These are phyloP conservation scores for Phaseolus coccineus DNA, from an alignment of 331 rosid species.

Conservation along the genomic window DNA sequence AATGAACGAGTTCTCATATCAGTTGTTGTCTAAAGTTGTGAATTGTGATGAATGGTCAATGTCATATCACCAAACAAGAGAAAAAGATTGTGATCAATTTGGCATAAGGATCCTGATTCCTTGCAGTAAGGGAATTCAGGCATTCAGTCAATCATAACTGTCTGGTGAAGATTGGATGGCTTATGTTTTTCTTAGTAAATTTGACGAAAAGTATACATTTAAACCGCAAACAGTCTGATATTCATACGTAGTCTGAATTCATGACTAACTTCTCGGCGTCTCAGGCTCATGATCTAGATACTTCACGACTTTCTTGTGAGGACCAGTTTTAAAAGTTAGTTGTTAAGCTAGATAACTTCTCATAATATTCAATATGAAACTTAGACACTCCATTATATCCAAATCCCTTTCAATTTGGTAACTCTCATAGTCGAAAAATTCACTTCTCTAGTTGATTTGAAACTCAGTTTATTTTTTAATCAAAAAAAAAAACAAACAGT, in stretches of 20 bases:
- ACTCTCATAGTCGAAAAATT: neutral
- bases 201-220: neutral
- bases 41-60: neutral
- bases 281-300: no score
- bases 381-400: no score
- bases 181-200: neutral
- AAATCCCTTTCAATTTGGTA: neutral
- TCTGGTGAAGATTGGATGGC: neutral
- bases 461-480: neutral
- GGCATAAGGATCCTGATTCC: neutral
- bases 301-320: no score
- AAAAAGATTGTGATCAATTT: neutral
- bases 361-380: no score
- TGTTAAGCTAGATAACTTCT: no score
- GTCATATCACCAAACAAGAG: neutral
- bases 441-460: neutral
- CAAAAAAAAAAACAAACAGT: neutral
- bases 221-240: neutral
- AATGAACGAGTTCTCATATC: neutral
- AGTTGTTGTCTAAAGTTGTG: neutral
- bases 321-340: no score
- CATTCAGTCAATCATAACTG: neutral
- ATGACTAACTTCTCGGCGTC: neutral
- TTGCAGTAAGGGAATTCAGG: no score
- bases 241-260: neutral